phyloP scores from a whole-genome alignment of 345 rosid species.

The Camelina sativa region DNA sequence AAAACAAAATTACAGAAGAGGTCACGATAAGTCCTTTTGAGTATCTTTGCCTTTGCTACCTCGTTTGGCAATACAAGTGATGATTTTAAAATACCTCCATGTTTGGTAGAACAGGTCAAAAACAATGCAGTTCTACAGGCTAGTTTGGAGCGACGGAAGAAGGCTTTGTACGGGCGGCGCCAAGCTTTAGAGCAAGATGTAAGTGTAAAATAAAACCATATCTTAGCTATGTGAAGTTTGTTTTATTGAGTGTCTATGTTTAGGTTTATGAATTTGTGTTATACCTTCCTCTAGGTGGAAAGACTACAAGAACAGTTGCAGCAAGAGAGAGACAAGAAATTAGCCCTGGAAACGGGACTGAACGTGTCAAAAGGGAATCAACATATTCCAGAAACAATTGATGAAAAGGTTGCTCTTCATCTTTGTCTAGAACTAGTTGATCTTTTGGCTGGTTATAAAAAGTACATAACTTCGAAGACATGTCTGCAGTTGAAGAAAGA shows the following conservation, averaged over 20 bases:
- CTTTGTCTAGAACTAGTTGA: conserved; percentile 5
- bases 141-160: conserved; percentile 67
- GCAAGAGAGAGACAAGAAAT: conserved; percentile 68
- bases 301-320: conserved; percentile 80
- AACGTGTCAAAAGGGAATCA: conserved; percentile 48
- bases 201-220: conserved; percentile 41
- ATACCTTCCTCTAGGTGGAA: conserved; percentile 59
- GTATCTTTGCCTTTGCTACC: not conserved
- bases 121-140: conserved; percentile 65
- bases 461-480: conserved; percentile 28
- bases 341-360: conserved; percentile 70
- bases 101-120: conserved; percentile 54
- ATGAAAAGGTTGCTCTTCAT: conserved; percentile 62
- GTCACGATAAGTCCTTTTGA: conserved; percentile 45
- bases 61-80: conserved; percentile 22
- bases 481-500: conserved; percentile 62
- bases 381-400: conserved; percentile 48
- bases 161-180: conserved; percentile 65
- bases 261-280: conserved; percentile 19
- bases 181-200: conserved; percentile 79
- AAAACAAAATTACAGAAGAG: conserved; percentile 70
- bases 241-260: conserved; percentile 4
- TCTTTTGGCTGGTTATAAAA: conserved; percentile 30
- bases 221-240: conserved; percentile 10
- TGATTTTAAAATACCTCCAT: conserved; percentile 8